Base-by-base conservation (phyloP, 176 grass and related monocot genomes). In the Dendrocalamus sinicus region DNA sequence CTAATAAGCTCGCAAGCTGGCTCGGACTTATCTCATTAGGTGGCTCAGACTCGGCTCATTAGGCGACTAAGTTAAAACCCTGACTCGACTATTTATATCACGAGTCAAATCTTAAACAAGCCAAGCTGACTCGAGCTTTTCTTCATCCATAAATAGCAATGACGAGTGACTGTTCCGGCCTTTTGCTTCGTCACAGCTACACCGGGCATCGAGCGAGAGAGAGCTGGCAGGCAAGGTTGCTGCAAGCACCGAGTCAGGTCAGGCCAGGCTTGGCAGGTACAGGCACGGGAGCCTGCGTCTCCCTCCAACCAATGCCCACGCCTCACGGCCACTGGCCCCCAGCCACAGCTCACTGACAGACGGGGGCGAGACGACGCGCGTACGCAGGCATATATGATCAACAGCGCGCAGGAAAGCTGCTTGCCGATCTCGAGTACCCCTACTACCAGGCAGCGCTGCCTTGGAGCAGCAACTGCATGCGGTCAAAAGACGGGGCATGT, bases 401-500 rank as follows among this genome's bases (percentile, higher is more conserved):
- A 5, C n/a, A 45, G 10, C 4, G n/a, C 22, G 58, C 58, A 24
- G 59, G n/a, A 57, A 22, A 57, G 54, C 7, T 20, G 8, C 53
- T 11, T 3, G 15, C 20, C 9, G 58, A 60, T 60, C 58, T 61
- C n/a, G 58, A 61, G 58, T 1, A 3, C 54, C 20, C 19, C 3
- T 19, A 0, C 3, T 19, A 0, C 37, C 0, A 39, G 37, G 37
- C 37, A 39, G 37, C 37, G 37, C 37, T 3, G 26, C 61, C 7
- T 9, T 3, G 12, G 2, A 39, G 37, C 7, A 44, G 59, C 62
- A 0, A 12, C 26, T 9, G 46, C 51, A 44, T 5, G 20, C 76
- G 72, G 88, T 90, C 88, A 90, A 90, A 90, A 82, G 77, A 26
- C 1, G 69, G 28, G 46, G 64, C 87, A 86, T 76, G 83, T 85